Conservation (phyloP, 2,329 filamentous ascomycete species). For the Rhynchosporium agropyri region DNA sequence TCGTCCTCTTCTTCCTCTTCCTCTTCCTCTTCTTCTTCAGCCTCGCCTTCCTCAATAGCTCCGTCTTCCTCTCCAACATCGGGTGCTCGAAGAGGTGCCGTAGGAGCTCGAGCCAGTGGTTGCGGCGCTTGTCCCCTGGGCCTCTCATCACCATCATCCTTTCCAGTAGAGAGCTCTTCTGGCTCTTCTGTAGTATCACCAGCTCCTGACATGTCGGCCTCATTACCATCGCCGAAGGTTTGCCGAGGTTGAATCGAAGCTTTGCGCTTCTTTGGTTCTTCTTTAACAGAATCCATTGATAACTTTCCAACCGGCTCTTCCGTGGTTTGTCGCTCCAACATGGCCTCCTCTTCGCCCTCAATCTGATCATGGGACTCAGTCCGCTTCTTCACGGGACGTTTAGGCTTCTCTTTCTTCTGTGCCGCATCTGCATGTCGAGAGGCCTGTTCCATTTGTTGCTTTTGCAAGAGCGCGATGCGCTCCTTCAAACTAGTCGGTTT, state of each 20-base stretch:
- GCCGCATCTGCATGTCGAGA: slow-evolving; percentile 76
- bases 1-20: slow-evolving; percentile 84
- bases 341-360: slow-evolving; percentile 44
- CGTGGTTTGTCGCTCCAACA: slow-evolving; percentile 51
- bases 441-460: slow-evolving; percentile 89
- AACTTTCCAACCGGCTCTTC: slow-evolving; percentile 52
- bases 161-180: slow-evolving; percentile 60
- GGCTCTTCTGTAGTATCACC: slow-evolving; percentile 65
- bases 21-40: slow-evolving; percentile 62
- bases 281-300: slow-evolving; percentile 52
- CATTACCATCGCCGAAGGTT: slow-evolving; percentile 60
- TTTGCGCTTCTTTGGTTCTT: slow-evolving; percentile 53
- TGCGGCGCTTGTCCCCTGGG: slow-evolving; percentile 34
- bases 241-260: slow-evolving; percentile 49
- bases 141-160: slow-evolving; percentile 73
- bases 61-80: slow-evolving; percentile 52
- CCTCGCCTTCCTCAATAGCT: slow-evolving; percentile 49
- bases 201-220: slow-evolving; percentile 66
- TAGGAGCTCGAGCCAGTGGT: slow-evolving; percentile 46
- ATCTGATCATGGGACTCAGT: slow-evolving; percentile 51
- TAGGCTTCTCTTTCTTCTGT: slow-evolving; percentile 86
- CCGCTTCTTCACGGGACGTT: slow-evolving; percentile 72
- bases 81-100: slow-evolving; percentile 44
- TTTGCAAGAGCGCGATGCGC: slow-evolving; percentile 89
- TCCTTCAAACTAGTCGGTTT: slow-evolving; percentile 95